These are phyloP conservation scores for Fraxinus pennsylvanica DNA, from an alignment of 257 asterid species.

Conservation along the genomic window DNA sequence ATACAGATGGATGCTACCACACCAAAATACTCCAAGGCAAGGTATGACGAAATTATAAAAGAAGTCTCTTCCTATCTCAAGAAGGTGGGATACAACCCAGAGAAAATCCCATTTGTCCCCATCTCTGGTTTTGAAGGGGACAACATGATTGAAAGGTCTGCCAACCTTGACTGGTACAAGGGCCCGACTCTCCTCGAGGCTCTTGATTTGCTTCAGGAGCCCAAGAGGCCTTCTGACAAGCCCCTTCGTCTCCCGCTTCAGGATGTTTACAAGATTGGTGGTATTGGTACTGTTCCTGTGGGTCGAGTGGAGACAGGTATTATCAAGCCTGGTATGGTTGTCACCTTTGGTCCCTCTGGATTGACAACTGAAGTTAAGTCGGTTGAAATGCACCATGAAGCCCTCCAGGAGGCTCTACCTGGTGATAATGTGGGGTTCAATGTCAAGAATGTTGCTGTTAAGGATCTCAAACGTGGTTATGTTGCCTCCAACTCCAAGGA, in stretches of 20 bases:
- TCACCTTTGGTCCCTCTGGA: constrained; percentile 28
- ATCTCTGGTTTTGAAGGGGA: constrained; percentile 31
- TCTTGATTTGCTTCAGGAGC: constrained; percentile 24
- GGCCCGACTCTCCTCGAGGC: constrained; percentile 29
- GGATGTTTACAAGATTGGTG: constrained; percentile 34
- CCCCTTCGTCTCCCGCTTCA: constrained; percentile 32
- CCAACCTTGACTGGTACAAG: constrained; percentile 31
- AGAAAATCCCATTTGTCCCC: constrained; percentile 25
- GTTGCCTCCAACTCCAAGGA: constrained; percentile 86
- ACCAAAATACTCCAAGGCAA: constrained; percentile 6
- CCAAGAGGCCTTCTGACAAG: constrained; percentile 32
- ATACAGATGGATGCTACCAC: constrained; percentile 7
- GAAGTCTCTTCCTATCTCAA: not conserved
- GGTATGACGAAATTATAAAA: constrained; percentile 1
- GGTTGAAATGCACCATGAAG: constrained; percentile 32
- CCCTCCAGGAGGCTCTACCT: constrained; percentile 28
- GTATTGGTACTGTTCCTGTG: constrained; percentile 32
- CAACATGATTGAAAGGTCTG: constrained; percentile 30
- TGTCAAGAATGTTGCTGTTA: constrained; percentile 30
- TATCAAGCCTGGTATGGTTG: constrained; percentile 28
- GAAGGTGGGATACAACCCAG: constrained; percentile 11
- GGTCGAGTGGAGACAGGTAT: constrained; percentile 31
- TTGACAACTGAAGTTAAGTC: constrained; percentile 31
- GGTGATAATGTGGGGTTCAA: constrained; percentile 31
- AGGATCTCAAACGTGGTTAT: constrained; percentile 80